phyloP scores from a whole-genome alignment of 2,329 filamentous ascomycete species.

The Microdochium paspali region DNA sequence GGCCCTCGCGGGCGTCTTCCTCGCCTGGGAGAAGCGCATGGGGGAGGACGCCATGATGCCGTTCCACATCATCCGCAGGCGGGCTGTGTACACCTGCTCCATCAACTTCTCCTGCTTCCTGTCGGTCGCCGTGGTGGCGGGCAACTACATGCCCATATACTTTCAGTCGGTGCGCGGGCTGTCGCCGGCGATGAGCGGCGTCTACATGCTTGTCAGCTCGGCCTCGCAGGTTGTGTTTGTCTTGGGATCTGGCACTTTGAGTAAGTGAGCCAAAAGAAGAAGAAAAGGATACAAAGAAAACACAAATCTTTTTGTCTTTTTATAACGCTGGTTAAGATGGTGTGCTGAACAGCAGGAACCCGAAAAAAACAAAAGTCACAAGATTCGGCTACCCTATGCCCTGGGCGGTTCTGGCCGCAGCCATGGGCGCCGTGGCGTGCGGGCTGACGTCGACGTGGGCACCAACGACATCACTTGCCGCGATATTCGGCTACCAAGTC shows the following conservation, averaged over 20 bases:
- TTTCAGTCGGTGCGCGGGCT: conserved; percentile 21
- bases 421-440: conserved; percentile 10
- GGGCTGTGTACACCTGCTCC: conserved; percentile 31
- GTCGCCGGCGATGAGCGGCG: conserved; percentile 18
- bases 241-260: conserved; percentile 29
- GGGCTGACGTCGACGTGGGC: conserved; percentile 18
- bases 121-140: conserved; percentile 30
- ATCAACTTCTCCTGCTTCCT: conserved; percentile 32
- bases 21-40: conserved; percentile 29
- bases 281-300: conserved; percentile 1
- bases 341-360: too few relatives aligned
- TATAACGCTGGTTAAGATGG: too few relatives aligned
- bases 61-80: conserved; percentile 29
- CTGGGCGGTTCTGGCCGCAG: conserved; percentile 12
- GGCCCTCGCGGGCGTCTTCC: conserved; percentile 21
- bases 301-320: background rate
- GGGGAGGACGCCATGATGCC: conserved; percentile 41
- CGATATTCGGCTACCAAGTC: conserved; percentile 19
- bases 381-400: conserved; percentile 18
- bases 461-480: conserved; percentile 10
- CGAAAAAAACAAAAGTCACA: too few relatives aligned
- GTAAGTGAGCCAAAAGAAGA: too few relatives aligned
- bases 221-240: conserved; percentile 42
- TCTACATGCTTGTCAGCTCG: conserved; percentile 20
- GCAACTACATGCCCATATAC: conserved; percentile 17